Base-by-base conservation (phyloP, 2,329 filamentous ascomycete genomes). In the Ascochyta koolunga region DNA sequence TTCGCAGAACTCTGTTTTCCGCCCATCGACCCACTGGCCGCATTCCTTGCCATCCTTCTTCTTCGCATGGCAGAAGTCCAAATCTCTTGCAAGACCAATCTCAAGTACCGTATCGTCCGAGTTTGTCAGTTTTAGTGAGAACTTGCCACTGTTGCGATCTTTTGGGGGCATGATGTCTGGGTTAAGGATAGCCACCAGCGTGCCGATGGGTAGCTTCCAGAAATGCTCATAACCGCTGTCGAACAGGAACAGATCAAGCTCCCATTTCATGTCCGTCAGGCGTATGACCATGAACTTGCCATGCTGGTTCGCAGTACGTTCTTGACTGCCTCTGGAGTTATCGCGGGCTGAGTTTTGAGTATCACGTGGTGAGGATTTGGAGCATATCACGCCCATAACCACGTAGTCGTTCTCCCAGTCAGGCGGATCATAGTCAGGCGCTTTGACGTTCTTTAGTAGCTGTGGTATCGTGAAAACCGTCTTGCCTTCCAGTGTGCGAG, bases 251-350 rank as follows among this genome's bases (percentile, higher is more conserved):
- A 98, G 83, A 60, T 98, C 93, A 11, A 99, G 75, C 65, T 96
- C 91, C 86, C 88, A 96, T 66, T 91, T 89, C 10, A 99, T 80
- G 73, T 99, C 93, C 0, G 90, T 91, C 2, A 99, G 81, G 2
- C 86, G 90, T 58, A 99, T 79, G 1, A 93, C 89, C 90, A 99
- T 97, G 78, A 96, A 99, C 73, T 96, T 97, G 43, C 89, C 88
- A 18, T 83, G 78, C 39, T 81, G 81, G 48, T 87, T 83, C 9
- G 84, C 80, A 41, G 83, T 78, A 16, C 79, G 77, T 45, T 77
- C 76, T 39, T 80, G 75, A 4, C 70, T 71, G 33, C 63, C 62
- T 13, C 68, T 69, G 8, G 77, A 74, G 44, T 79, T 79, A 1
- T 77, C 75, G 16, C 71, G 68, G 33, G 75, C 76, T 1, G 69